A percentile compares a stretch with the other conserved stretches of the same genome.
These are phyloP conservation scores for Vitis rupestris DNA, from an alignment of 164 flowering plant species.

Conservation along the genomic window DNA sequence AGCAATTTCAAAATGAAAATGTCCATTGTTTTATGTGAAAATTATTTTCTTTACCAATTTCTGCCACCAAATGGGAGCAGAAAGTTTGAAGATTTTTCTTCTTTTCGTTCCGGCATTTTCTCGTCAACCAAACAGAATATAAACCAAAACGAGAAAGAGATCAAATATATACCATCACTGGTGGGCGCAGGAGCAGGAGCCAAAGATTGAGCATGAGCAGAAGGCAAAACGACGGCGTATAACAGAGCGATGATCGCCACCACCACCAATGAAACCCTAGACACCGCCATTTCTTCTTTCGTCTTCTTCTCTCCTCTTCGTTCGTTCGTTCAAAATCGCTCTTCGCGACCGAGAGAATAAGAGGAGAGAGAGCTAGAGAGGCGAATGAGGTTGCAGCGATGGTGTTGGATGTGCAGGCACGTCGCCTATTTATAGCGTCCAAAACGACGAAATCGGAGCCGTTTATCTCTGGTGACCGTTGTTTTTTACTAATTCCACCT, in stretches of 20 bases:
- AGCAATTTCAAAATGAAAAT: too few species aligned
- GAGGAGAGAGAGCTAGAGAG: neutral
- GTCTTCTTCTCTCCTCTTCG: neutral
- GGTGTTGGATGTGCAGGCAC: too few species aligned
- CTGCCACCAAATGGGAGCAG: too few species aligned
- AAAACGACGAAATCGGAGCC: too few species aligned
- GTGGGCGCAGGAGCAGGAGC: conserved; percentile 54
- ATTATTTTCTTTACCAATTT: too few species aligned
- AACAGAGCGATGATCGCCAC: conserved; percentile 25
- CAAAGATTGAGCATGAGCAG: conserved; percentile 31
- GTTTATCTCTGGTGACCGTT: too few species aligned
- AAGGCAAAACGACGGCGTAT: conserved; percentile 23
- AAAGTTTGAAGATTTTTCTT: too few species aligned
- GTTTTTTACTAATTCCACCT: too few species aligned
- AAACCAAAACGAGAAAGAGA: neutral
- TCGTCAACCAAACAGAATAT: neutral
- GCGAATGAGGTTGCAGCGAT: too few species aligned
- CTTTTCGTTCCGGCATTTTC: neutral
- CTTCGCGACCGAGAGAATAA: neutral
- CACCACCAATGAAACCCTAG: conserved; percentile 24
- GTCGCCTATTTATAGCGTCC: too few species aligned
- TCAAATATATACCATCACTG: conserved; percentile 43
- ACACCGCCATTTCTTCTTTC: conserved; percentile 27
- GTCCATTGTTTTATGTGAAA: too few species aligned
- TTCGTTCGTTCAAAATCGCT: neutral